Evolutionary conservation across 2,329 filamentous ascomycete genomes (phyloP).

Genomic region (Botrytis deweyae): DNA sequence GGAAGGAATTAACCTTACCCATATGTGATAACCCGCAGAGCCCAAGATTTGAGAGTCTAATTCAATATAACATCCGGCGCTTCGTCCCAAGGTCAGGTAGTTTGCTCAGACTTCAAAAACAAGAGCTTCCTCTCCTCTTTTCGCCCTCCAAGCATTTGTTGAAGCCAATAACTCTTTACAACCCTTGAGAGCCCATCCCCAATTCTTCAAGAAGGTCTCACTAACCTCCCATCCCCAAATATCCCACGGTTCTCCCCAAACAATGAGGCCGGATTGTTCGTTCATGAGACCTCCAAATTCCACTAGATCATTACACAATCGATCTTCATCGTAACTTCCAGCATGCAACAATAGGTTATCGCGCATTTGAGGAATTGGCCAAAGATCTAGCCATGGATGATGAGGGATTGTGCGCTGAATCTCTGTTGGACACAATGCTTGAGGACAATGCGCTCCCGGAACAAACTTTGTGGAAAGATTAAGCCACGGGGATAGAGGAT

Average conservation of each 20-base stretch:
- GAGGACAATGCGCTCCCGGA: constrained; percentile 40
- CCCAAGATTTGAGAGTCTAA: neutral
- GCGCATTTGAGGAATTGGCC: constrained; percentile 42
- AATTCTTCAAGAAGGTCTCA: constrained; percentile 44
- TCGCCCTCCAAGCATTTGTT: constrained; percentile 42
- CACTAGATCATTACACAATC: constrained; percentile 46
- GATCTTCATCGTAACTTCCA: constrained; percentile 45
- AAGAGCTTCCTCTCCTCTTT: constrained; percentile 38
- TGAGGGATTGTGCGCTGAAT: constrained; percentile 45
- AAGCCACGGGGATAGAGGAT: constrained; percentile 33
- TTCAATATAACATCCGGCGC: neutral
- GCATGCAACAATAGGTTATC: constrained; percentile 43
- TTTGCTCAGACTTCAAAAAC: neutral
- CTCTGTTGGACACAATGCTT: constrained; percentile 42
- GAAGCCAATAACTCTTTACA: constrained; percentile 37
- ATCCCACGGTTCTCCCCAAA: constrained; percentile 46
- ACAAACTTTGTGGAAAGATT: constrained; percentile 39
- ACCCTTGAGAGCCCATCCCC: constrained; percentile 40
- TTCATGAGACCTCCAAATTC: constrained; percentile 43
- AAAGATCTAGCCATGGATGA: constrained; percentile 45
- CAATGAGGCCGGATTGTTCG: constrained; percentile 24
- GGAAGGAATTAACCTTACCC: neutral
- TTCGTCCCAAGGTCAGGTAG: neutral
- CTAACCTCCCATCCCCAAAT: constrained; percentile 45
- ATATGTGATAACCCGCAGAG: no score